Evolutionary conservation across 139 green algal genomes (phyloP).

Genomic region (Chlamydomonas schloesseri): DNA sequence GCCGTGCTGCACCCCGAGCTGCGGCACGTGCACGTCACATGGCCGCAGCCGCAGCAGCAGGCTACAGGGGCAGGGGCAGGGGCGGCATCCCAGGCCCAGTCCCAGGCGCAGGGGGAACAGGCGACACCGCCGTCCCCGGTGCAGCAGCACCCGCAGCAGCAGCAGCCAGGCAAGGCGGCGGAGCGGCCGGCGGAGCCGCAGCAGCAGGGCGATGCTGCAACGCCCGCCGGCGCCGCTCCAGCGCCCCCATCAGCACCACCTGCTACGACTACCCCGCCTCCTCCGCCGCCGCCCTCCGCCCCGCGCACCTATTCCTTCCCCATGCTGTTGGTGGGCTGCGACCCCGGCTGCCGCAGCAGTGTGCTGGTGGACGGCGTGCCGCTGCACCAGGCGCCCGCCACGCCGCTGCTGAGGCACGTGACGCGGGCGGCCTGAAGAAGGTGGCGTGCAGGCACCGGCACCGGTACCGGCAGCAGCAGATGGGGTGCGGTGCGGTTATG

Average conservation of each 20-base stretch:
- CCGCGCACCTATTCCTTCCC: background rate
- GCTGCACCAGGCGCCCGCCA: conserved; percentile 11
- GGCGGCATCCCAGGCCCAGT: background rate
- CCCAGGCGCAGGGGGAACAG: background rate
- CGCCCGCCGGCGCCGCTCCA: too few relatives aligned
- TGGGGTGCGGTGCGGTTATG: too few relatives aligned
- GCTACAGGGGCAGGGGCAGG: background rate
- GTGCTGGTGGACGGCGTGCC: conserved; percentile 36
- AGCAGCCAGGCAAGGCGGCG: background rate
- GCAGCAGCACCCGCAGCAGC: too few relatives aligned
- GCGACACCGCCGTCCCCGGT: too few relatives aligned
- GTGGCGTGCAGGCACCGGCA: too few relatives aligned
- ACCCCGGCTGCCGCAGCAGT: conserved; percentile 1
- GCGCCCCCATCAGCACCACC: too few relatives aligned
- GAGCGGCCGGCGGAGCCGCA: background rate
- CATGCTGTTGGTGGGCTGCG: conserved; percentile 21
- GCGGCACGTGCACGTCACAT: background rate
- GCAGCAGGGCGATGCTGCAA: too few relatives aligned
- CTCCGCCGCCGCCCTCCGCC: background rate
- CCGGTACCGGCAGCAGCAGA: too few relatives aligned
- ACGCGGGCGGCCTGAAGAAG: background rate
- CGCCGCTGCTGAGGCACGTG: conserved; percentile 17
- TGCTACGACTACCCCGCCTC: too few relatives aligned
- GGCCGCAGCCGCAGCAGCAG: background rate
- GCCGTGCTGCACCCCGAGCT: conserved; percentile 34